Base-by-base conservation (phyloP, 2,329 filamentous ascomycete species). In the Ramularia collo-cygni region DNA sequence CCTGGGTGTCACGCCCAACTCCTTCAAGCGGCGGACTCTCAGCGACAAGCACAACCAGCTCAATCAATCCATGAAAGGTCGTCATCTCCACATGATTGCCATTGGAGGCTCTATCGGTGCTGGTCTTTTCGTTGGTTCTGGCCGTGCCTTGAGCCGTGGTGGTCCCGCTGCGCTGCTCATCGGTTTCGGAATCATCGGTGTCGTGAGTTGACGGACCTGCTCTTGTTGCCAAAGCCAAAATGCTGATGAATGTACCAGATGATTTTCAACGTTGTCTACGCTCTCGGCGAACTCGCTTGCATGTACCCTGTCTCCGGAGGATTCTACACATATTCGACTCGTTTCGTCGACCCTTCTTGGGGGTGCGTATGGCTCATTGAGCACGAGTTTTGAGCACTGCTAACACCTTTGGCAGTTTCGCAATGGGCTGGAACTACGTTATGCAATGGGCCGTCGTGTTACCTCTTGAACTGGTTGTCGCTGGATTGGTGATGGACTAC, bases 41-140 rank as follows among this genome's bases (percentile, higher is more conserved):
- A 48, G 46, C 24, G 57, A 61, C 50, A 52, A 54, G 46, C 51
- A 57, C 48, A 57, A 57, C 37, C 54, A 56, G 42, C 46, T 59
- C 28, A 59, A 59, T 51, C 51, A 58, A 50, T 57, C 54, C 10
- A 35, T 56, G 43, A 56, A 58, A 41, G 38, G 43, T 16, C 43
- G 57, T 4, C 57, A 59, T 41, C 35, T 60, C 42, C 52, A 58
- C 40, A 59, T 60, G 57, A 60, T 59, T 37, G 57, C 56, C 28
- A 60, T 59, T 42, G 57, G 57, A 29, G 57, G 54, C 4, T 54
- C 53, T 15, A 72, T 75, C 38, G 72, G 72, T 37, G 75, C 72
- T 24, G 73, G 73, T 56, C 61, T 76, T 4, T 76, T 75, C 53
- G 71, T 76, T 37, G 68, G 70, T 37, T 68, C 67, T 33, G 72